These are phyloP conservation scores for Capsicum chinense DNA, from an alignment of 257 asterid species.

Conservation along the genomic window DNA sequence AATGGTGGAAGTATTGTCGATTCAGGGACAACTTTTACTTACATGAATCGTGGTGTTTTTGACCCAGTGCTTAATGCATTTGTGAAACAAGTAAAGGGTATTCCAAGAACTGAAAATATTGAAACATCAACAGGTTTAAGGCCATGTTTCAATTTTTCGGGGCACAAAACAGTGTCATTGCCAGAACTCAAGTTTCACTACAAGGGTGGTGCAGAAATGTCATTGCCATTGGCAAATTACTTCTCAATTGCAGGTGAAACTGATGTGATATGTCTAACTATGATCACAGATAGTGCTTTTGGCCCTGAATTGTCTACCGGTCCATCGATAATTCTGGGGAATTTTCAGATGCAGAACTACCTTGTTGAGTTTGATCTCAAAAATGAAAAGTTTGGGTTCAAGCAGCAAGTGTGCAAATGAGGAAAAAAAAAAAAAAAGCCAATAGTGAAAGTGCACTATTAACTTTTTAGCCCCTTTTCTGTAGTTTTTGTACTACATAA, in stretches of 20 bases:
- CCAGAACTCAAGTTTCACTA: constrained; percentile 72
- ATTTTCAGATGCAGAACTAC: constrained; percentile 82
- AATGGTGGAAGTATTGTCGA: constrained; percentile 87
- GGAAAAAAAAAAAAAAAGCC: too few relatives aligned
- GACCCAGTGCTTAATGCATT: constrained; percentile 49
- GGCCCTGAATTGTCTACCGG: constrained; percentile 57
- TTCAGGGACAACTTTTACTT: constrained; percentile 81
- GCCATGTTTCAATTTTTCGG: constrained; percentile 76
- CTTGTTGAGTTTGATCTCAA: constrained; percentile 74
- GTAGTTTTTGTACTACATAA: neutral
- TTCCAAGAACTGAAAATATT: constrained; percentile 49
- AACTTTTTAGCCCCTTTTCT: neutral
- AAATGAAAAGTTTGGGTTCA: constrained; percentile 82
- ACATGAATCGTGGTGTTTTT: constrained; percentile 50
- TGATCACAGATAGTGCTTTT: constrained; percentile 52
- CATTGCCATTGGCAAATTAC: constrained; percentile 67
- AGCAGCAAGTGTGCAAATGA: constrained; percentile 59
- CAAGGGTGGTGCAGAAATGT: constrained; percentile 80
- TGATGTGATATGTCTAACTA: constrained; percentile 55
- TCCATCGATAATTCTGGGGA: constrained; percentile 83
- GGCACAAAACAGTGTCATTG: constrained; percentile 41
- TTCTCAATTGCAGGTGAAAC: constrained; percentile 51
- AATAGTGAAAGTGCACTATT: neutral
- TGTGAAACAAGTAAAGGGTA: constrained; percentile 49
- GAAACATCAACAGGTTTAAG: constrained; percentile 64